Evolutionary conservation across 2,329 filamentous ascomycete species (phyloP), one percentile per base, ranked within the genome.

Genomic region (Sphaerulina populicola): DNA sequence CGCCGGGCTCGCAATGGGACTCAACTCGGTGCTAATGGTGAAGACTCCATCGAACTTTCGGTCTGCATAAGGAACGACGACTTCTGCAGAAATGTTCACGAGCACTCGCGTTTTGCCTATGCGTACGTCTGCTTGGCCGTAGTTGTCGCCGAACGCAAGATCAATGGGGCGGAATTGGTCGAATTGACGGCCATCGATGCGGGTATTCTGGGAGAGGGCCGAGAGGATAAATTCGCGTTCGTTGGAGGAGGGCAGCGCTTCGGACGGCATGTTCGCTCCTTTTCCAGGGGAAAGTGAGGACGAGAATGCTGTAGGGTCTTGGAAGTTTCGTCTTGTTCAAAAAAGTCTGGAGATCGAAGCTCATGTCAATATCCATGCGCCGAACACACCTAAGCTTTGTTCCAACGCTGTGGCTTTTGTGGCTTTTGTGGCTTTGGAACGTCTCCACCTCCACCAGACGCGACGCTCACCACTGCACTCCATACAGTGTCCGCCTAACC

Each of bases 21-120:
- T 88, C 62, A 98, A 81, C 68, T 97, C 93, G 49, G 90, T 86
- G 48, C 83, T 79, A 66, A 97, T 96, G 61, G 83, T 89, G 74
- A 97, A 97, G 69, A 94, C 80, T 68, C 93, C 93, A 68, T 97
- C 93, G 66, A 95, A 95, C 53, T 90, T 91, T 57, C 91, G 85
- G 71, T 97, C 91, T 47, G 85, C 71, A 66, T 85, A 88, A 39
- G 93, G 91, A 36, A 86, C 82, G 9, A 86, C 86, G 55, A 97
- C 86, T 72, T 95, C 88, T 57, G 89, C 86, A 2, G 89, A 91
- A 53, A 94, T 85, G 56, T 87, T 86, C 50, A 85, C 88, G 54
- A 94, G 74, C 52, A 96, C 80, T 64, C 90, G 94, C 51, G 93
- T 97, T 74, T 91, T 94, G 61, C 93, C 93, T 57, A 96, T 73